These are phyloP conservation scores for Ailanthus altissimus DNA, from an alignment of 345 rosid genomes.

Conservation along the genomic window DNA sequence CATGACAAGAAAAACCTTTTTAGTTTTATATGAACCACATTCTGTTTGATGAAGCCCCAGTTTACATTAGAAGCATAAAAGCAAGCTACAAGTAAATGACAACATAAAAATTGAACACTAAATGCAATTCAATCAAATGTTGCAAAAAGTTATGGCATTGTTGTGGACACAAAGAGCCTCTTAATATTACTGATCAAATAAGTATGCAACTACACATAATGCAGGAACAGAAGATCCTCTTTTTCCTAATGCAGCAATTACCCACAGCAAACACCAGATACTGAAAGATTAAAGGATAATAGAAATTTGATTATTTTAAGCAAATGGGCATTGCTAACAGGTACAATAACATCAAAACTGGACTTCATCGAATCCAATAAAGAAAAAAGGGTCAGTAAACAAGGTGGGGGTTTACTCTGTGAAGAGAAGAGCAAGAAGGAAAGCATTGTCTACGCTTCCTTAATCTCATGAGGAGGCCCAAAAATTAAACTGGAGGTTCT, in stretches of 20 bases:
- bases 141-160: background rate
- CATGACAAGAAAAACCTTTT: background rate
- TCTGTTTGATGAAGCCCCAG: background rate
- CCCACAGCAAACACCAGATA: background rate
- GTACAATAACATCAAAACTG: conserved; percentile 5
- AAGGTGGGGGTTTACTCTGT: conserved; percentile 39
- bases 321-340: conserved; percentile 5
- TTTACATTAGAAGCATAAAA: background rate
- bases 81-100: background rate
- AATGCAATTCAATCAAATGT: background rate
- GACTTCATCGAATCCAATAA: background rate
- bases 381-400: conserved; percentile 3
- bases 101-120: background rate
- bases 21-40: background rate
- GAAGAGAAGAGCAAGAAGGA: conserved; percentile 60
- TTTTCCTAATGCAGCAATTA: background rate
- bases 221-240: background rate
- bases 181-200: background rate
- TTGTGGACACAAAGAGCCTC: background rate
- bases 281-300: conserved; percentile 1
- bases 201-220: background rate
- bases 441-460: conserved; percentile 54
- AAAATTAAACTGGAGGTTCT: conserved; percentile 34
- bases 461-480: conserved; percentile 49
- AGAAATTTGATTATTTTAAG: conserved; percentile 5